These are phyloP conservation scores for Nevesoporus exiguus DNA, from an alignment of 768 basidiomycete genomes.

Conservation along the genomic window DNA sequence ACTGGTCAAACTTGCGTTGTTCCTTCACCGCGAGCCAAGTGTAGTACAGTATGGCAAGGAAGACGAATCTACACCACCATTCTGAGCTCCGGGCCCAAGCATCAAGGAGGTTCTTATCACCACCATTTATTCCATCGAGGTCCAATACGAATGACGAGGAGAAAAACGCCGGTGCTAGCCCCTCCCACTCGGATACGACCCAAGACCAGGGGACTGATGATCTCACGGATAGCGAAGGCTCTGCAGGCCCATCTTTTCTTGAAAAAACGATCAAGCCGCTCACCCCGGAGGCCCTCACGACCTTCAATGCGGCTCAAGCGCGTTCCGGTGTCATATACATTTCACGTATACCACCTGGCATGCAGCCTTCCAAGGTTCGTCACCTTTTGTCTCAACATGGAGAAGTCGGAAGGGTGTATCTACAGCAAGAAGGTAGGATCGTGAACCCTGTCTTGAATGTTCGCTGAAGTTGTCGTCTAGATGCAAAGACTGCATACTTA, in stretches of 20 bases:
- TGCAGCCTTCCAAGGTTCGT: conserved; percentile 94
- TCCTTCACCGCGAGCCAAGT: neutral
- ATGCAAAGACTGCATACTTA: conserved; percentile 83
- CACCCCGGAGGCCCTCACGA: conserved; percentile 69
- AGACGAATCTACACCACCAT: neutral
- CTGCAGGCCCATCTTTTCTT: conserved; percentile 42
- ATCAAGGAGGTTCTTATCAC: neutral
- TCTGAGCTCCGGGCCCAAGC: neutral
- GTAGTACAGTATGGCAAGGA: conserved; percentile 3
- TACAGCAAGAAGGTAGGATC: conserved; percentile 82
- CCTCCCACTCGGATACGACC: conserved; percentile 5
- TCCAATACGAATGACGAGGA: neutral
- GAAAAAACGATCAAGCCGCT: conserved; percentile 65
- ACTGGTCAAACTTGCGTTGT: neutral
- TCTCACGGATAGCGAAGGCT: conserved; percentile 54
- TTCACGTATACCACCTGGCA: conserved; percentile 93
- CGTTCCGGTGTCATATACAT: conserved; percentile 89
- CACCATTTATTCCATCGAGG: neutral
- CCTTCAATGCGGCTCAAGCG: conserved; percentile 69
- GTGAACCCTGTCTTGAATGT: neutral
- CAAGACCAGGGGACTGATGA: conserved; percentile 28
- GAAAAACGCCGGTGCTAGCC: neutral
- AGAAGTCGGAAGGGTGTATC: conserved; percentile 87
- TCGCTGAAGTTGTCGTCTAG: conserved; percentile 36
- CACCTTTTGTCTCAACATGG: conserved; percentile 90